Conservation (phyloP, 2,329 filamentous ascomycete genomes). For the Fusarium robinianum region DNA sequence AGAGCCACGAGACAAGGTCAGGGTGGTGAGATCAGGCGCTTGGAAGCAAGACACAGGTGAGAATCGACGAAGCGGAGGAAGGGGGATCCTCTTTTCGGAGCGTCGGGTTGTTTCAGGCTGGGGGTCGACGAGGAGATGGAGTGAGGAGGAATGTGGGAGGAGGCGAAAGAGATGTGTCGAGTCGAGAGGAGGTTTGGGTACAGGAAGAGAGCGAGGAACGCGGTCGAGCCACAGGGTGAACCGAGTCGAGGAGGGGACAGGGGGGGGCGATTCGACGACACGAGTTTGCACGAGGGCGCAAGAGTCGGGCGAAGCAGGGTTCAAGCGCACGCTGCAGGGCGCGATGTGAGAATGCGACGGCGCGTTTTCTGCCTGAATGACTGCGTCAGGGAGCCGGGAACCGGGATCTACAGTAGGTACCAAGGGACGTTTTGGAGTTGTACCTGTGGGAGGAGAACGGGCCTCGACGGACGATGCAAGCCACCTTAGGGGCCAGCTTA, state of each 20-base stretch:
- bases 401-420: not conserved
- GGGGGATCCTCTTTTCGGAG: constrained; percentile 26
- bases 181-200: constrained; percentile 6
- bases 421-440: too few species aligned
- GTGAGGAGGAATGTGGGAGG: constrained; percentile 16
- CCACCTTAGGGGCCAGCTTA: too few species aligned
- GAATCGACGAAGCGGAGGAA: constrained; percentile 25
- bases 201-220: constrained; percentile 24
- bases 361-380: too few species aligned
- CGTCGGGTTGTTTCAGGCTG: constrained; percentile 34
- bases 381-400: not conserved
- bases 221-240: constrained; percentile 30
- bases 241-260: constrained; percentile 22
- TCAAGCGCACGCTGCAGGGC: constrained; percentile 28
- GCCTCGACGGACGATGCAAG: too few species aligned
- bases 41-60: constrained; percentile 29
- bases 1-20: constrained; percentile 24
- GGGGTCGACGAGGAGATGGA: constrained; percentile 9
- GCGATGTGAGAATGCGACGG: constrained; percentile 9
- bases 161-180: constrained; percentile 7
- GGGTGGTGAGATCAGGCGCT: constrained; percentile 33
- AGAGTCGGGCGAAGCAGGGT: constrained; percentile 33
- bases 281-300: constrained; percentile 27
- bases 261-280: too few species aligned
- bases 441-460: too few species aligned